phyloP scores from a whole-genome alignment of 1,284 basidiomycete species.

The Moesziomyces sp. region DNA sequence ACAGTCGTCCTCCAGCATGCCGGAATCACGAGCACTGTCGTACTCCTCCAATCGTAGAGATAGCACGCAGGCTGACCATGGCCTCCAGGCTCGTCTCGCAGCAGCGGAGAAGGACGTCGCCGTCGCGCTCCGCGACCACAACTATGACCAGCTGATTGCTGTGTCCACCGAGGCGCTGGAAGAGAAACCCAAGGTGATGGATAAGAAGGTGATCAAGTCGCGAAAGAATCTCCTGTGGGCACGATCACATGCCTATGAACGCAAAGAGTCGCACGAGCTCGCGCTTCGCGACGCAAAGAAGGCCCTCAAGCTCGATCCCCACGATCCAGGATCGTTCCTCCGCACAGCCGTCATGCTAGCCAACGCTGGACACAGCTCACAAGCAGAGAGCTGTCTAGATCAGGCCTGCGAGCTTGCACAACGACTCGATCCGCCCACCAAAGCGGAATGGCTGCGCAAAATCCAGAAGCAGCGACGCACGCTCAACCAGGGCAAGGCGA shows the following conservation, averaged over 20 bases:
- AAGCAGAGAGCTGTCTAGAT: constrained; percentile 25
- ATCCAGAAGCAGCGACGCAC: constrained; percentile 21
- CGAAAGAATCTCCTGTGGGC: constrained; percentile 42
- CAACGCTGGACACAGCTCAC: constrained; percentile 6
- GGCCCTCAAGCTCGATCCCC: constrained; percentile 34
- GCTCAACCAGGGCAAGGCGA: neutral
- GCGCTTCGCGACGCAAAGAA: constrained; percentile 34
- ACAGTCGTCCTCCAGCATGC: constrained; percentile 2
- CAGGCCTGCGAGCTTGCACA: constrained; percentile 5
- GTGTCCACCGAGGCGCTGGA: constrained; percentile 18
- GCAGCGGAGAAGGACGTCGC: constrained; percentile 18
- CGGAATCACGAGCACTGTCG: neutral
- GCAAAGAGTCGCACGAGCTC: constrained; percentile 5
- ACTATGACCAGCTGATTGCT: constrained; percentile 25
- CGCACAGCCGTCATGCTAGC: constrained; percentile 24
- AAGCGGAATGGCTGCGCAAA: constrained; percentile 4
- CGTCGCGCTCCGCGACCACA: constrained; percentile 4
- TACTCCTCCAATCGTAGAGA: neutral
- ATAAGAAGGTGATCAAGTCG: constrained; percentile 22
- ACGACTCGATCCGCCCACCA: constrained; percentile 4
- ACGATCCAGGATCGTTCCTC: constrained; percentile 20
- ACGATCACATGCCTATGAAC: constrained; percentile 22
- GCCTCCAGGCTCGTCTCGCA: constrained; percentile 8
- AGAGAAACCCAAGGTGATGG: neutral
- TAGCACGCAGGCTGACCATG: neutral